Conservation (phyloP, 1,284 basidiomycete genomes). For the Rhodotorula sp. region DNA sequence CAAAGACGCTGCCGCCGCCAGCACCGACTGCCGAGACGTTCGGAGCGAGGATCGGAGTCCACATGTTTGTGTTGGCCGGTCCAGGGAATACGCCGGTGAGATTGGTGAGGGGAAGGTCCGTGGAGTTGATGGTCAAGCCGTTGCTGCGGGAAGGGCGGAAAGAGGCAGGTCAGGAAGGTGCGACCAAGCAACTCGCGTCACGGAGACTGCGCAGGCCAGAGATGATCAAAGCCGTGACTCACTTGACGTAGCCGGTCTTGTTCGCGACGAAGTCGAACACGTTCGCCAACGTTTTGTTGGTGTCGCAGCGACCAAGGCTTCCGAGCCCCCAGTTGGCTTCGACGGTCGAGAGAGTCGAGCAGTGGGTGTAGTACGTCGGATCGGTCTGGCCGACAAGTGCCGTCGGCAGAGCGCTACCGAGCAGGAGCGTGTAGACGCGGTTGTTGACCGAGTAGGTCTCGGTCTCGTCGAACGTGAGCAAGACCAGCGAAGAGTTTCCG, state of each 20-base stretch:
- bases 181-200: slow-evolving; percentile 5
- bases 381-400: slow-evolving; percentile 56
- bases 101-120: slow-evolving; percentile 46
- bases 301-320: slow-evolving; percentile 60
- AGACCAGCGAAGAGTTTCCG: slow-evolving; percentile 57
- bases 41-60: slow-evolving; percentile 48
- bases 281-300: slow-evolving; percentile 55
- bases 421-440: slow-evolving; percentile 55
- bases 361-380: slow-evolving; percentile 63
- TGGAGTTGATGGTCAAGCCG: slow-evolving; percentile 38
- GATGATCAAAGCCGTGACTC: neutral
- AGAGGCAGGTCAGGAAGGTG: neutral
- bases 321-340: slow-evolving; percentile 65
- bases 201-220: neutral
- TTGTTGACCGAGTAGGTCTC: slow-evolving; percentile 53
- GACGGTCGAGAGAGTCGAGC: slow-evolving; percentile 61
- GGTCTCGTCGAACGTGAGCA: slow-evolving; percentile 62
- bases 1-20: slow-evolving; percentile 45
- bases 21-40: slow-evolving; percentile 45
- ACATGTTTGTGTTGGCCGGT: slow-evolving; percentile 39
- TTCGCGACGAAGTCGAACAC: slow-evolving; percentile 56
- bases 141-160: slow-evolving; percentile 39
- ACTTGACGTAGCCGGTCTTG: slow-evolving; percentile 39
- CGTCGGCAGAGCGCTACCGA: slow-evolving; percentile 59
- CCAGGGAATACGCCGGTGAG: slow-evolving; percentile 48